Conservation (phyloP, 495 filamentous ascomycete species). For the Trichoderma gamsii region DNA sequence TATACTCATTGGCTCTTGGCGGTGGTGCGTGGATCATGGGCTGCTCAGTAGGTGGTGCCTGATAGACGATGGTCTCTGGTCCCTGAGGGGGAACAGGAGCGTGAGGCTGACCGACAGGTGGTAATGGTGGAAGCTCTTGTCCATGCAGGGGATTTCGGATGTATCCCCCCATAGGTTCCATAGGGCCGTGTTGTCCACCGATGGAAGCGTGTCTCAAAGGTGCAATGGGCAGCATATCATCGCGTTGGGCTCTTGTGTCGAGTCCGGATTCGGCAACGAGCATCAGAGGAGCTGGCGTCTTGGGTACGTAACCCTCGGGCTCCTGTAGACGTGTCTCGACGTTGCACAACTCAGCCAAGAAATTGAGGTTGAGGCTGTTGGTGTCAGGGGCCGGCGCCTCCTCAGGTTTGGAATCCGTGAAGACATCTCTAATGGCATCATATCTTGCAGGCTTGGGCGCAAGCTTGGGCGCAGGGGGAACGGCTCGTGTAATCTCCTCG, state of each 20-base stretch:
- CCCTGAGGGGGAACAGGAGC: neutral
- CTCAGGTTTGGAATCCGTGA: conserved; percentile 30
- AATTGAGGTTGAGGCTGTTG: conserved; percentile 16
- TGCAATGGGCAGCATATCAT: neutral
- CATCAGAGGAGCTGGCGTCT: neutral
- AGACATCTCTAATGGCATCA: conserved; percentile 44
- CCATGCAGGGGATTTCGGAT: neutral
- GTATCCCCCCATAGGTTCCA: conserved; percentile 1
- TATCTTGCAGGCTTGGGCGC: conserved; percentile 31
- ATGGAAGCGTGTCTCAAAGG: neutral
- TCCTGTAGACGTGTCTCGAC: neutral
- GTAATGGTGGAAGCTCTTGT: neutral
- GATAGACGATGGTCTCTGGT: neutral
- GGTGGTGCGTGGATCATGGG: neutral
- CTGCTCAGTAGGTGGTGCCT: neutral
- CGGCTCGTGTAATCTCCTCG: neutral
- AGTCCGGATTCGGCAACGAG: neutral
- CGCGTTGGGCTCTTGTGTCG: neutral
- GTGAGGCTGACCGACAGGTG: neutral
- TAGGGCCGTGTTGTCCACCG: neutral
- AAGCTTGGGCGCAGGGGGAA: neutral
- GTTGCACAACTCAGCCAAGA: conserved; percentile 15
- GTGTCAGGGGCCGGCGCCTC: conserved; percentile 19
- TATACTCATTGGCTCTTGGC: neutral
- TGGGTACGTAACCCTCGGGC: neutral